Conservation (phyloP, 805 yeast genomes). For the Hanseniaspora clermontiae region DNA sequence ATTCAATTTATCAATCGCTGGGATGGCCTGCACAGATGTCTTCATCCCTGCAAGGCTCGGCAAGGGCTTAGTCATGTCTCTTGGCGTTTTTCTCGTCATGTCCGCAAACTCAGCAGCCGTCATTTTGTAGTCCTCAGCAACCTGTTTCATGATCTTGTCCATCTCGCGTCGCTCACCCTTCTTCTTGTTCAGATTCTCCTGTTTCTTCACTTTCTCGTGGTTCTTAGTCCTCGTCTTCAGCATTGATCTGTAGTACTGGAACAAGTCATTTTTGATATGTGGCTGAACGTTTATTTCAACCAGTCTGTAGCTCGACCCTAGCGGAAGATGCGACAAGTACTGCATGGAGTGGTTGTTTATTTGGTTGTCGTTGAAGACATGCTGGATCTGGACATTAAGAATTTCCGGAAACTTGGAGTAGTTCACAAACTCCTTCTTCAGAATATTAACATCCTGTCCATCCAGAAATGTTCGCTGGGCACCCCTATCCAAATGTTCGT, state of each 20-base stretch:
- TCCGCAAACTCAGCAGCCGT: background rate
- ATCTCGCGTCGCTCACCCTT: slow-evolving; percentile 4
- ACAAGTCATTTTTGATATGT: background rate
- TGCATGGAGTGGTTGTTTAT: slow-evolving; percentile 21
- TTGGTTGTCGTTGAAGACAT: slow-evolving; percentile 47
- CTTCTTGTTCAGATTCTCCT: slow-evolving; percentile 9
- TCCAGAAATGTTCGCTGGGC: slow-evolving; percentile 57
- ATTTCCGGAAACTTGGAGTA: slow-evolving; percentile 59
- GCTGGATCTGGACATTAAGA: slow-evolving; percentile 51
- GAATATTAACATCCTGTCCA: slow-evolving; percentile 64
- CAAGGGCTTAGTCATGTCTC: background rate
- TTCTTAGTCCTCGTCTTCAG: slow-evolving; percentile 2
- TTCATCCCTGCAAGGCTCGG: background rate
- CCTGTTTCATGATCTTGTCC: slow-evolving; percentile 2
- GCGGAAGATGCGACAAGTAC: slow-evolving; percentile 68
- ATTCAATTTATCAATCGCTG: background rate
- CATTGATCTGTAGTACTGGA: slow-evolving; percentile 2
- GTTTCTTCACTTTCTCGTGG: slow-evolving; percentile 6
- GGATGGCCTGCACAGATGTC: background rate
- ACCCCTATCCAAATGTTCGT: slow-evolving; percentile 64
- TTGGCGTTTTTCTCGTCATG: background rate
- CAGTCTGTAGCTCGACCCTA: slow-evolving; percentile 72
- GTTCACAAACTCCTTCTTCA: slow-evolving; percentile 47
- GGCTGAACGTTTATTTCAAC: slow-evolving; percentile 71
- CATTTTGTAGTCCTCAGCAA: slow-evolving; percentile 6